Base-by-base conservation (phyloP, 768 basidiomycete genomes). In the Rhodosporidiobolus odoratus region DNA sequence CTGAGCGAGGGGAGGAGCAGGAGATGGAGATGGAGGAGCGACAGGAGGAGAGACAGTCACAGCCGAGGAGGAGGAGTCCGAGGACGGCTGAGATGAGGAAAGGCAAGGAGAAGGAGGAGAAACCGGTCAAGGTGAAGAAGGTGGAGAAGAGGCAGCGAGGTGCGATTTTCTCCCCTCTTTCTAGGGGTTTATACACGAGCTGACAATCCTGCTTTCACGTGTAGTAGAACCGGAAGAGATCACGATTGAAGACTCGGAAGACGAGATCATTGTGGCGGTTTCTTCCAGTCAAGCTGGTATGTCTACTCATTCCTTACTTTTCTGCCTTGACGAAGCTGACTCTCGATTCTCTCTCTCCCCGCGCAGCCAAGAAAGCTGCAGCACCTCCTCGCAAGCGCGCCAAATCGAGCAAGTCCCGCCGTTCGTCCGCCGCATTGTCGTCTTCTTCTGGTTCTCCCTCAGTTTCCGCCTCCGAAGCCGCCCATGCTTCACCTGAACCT, bases 371-470 rank as follows among this genome's bases (percentile, higher is more conserved):
- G 37, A 37, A 23, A 30, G 17, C 58, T 6, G 43, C 58, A 1
- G 35, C 60, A 9, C 66, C 59, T 25, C 41, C 59, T 12, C 60
- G 50, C 19, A 68, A 68, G 53, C 61, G 62, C 59, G 43, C 15
- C n/a, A n/a, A n/a, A n/a, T 27, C 25, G 16, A 45, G 27, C 38
- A 52, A 38, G 4, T 4, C 57, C 4, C 37, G 57, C 37, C 52
- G 52, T 12, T 4, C 35, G 7, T 37, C 56, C n/a, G 38, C 56
- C 37, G 48, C 35, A 25, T 27, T 45, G 48, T 50, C 48, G 21
- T 50, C 48, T 25, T 50, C 48, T 15, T n/a, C 25, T 13, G 43
- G 23, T 23, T 12, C 13, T 45, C 43, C 43, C 43, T 12, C 23
- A 12, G 12, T n/a, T 13, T 35, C 45, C 21, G 25, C 37, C 48